Base-by-base conservation (phyloP, 148 eudicot species). In the Arbutus unedo region DNA sequence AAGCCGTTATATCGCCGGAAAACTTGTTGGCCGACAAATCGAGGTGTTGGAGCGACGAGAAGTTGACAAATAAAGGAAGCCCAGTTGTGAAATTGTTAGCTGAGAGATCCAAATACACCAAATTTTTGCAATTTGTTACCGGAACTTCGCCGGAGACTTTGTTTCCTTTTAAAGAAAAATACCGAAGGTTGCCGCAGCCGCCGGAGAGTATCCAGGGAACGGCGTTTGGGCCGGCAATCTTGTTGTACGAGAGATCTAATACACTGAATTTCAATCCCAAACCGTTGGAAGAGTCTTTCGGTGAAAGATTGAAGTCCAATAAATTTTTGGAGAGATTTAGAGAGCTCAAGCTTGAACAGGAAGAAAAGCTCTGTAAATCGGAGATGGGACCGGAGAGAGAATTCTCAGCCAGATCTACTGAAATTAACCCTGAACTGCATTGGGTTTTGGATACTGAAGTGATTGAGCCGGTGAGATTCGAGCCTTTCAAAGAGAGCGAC, bases 11-110 rank as follows among this genome's bases (percentile, higher is more conserved):
- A 2, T 83, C 83, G 6, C 97, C 98, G 74, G 7, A 67, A 70
- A 94, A 90, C 77, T 87, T 92, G 79, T 95, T 95, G 1, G 93
- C 86, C 3, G 96, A 92, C 76, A 95, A 85, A 84, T 95, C 96
- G 71, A 95, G 87, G 82, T 93, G 87, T 31, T 79, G 47, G 76
- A 95, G 79, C 53, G 54, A 80, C 6, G 88, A 82, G 66, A 93
- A 92, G 18, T 78, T 80, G 4, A 85, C 85, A 21, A 93, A 86
- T 2, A 19, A 15, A 8, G 98, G 98, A 5, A 92, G 76, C n/a
- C 55, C 66, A 48, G 79, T 41, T 41, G 93, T 88, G 87, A 95
- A 84, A 76, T 95, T 93, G 81, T 95, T 95, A 2, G 71, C 68
- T 3, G 97, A 95, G 72, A 93, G 85, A 85, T 93, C 98, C 38